Base-by-base conservation (phyloP, 208 protist species). In the Trypanosoma melophagium region DNA sequence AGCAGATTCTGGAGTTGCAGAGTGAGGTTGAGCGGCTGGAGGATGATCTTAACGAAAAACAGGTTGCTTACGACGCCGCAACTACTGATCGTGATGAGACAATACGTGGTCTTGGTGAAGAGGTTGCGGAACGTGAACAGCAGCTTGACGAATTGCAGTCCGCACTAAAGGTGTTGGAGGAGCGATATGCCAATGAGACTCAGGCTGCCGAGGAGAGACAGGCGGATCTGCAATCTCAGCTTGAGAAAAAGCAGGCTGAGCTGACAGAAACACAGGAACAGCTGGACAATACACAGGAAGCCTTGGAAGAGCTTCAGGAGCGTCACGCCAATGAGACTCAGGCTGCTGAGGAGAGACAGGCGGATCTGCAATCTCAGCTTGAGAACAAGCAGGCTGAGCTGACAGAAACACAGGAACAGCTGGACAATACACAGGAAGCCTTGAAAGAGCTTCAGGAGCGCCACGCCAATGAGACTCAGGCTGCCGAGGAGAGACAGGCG, bases 1-100 rank as follows among this genome's bases (percentile, higher is more conserved):
- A 52, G 41, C 68, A 80, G 68, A 62, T 89, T 3, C 53, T 77
- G 63, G 3, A 54, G 21, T 64, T 71, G 7, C 60, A 85, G 60
- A 35, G 68, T 16, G 59, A 64, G 9, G 49, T 79, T n/a, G 60
- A 41, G 50, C 13, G 24, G 3, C 42, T 54, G 41, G 56, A 71
- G 17, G 24, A n/a, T 17, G 44, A 65, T 47, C 28, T 71, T 58
- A 58, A 40, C 31, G 68, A 74, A 12, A 74, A 42, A 22, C 35
- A 61, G 22, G 55, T 14, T 42, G 62, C 47, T 1, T 54, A 59
- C 24, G 61, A 55, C 3, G 19, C 16, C 22, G 49, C 16, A 21
- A 4, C 44, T n/a, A 31, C 49, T 14, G 41, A 58, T 21, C 47
- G 44, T 47, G 51, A n/a, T 9, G 61, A 75, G 24, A 24, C 38